A percentile compares a stretch with the other conserved stretches of the same genome.
Conservation (phyloP, 768 basidiomycete species). For the Termitomyces sp. region DNA sequence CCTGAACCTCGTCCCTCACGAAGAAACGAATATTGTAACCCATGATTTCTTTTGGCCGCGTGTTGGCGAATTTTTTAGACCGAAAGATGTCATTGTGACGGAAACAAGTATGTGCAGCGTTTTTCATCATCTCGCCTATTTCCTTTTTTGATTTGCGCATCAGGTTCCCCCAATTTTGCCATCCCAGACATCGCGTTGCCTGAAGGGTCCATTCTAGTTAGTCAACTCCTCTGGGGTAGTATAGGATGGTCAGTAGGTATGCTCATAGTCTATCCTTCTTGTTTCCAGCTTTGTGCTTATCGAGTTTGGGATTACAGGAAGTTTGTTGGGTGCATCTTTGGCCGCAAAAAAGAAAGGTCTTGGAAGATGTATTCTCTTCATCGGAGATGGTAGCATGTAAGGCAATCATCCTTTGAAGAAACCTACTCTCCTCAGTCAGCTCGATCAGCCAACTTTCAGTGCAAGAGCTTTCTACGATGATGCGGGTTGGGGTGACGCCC, state of each 20-base stretch:
- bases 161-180: slow-evolving; percentile 49
- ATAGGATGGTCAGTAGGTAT: slow-evolving; percentile 86
- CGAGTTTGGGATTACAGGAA: slow-evolving; percentile 28
- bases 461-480: slow-evolving; percentile 85
- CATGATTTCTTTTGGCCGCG: slow-evolving; percentile 87
- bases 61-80: slow-evolving; percentile 63
- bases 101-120: slow-evolving; percentile 62
- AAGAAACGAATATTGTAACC: slow-evolving; percentile 50
- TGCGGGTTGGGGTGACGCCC: slow-evolving; percentile 64
- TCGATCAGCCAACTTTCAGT: slow-evolving; percentile 61
- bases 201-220: slow-evolving; percentile 53
- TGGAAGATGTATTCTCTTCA: slow-evolving; percentile 73
- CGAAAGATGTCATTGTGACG: slow-evolving; percentile 76
- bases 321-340: slow-evolving; percentile 72
- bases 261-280: slow-evolving; percentile 3
- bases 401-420: slow-evolving; percentile 19
- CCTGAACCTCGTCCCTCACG: slow-evolving; percentile 39
- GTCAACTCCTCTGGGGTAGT: slow-evolving; percentile 85
- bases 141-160: neutral
- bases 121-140: neutral
- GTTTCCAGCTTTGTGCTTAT: neutral
- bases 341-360: slow-evolving; percentile 63
- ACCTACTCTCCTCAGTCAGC: neutral
- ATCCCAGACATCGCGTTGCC: slow-evolving; percentile 79
- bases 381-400: slow-evolving; percentile 80